Percentiles rank a stretch among this genome's conserved stretches.
Evolutionary conservation across 2,329 filamentous ascomycete genomes (phyloP).

Genomic region (Alternaria sp.): DNA sequence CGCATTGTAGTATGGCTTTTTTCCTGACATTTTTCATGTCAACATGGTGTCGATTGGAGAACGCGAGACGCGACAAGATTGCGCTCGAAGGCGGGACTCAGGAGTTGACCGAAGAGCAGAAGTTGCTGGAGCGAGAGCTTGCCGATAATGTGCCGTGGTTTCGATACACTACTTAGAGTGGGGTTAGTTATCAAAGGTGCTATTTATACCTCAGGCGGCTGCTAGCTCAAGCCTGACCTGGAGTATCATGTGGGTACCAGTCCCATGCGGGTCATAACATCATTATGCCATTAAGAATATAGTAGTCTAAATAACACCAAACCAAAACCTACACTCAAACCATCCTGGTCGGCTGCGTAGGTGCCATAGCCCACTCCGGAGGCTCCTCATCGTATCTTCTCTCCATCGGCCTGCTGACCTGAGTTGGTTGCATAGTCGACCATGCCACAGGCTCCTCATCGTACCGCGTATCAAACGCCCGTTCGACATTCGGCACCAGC

Average conservation of each 20-base stretch:
- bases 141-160: slow-evolving; percentile 64
- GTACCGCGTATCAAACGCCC: slow-evolving; percentile 28
- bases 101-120: slow-evolving; percentile 64
- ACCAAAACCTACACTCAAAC: slow-evolving; percentile 12
- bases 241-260: background rate
- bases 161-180: slow-evolving; percentile 39
- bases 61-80: slow-evolving; percentile 60
- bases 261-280: slow-evolving; percentile 16
- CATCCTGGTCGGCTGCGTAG: slow-evolving; percentile 34
- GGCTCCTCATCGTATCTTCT: slow-evolving; percentile 17
- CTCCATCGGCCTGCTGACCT: slow-evolving; percentile 10
- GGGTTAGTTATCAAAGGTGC: background rate
- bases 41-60: slow-evolving; percentile 65
- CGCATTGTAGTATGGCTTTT: slow-evolving; percentile 55
- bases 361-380: slow-evolving; percentile 18
- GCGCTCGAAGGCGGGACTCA: slow-evolving; percentile 47
- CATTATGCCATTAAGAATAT: slow-evolving; percentile 27
- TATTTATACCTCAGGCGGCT: background rate
- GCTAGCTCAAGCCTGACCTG: background rate
- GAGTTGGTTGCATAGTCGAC: slow-evolving; percentile 26
- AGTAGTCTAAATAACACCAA: background rate
- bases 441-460: slow-evolving; percentile 30
- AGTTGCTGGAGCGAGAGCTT: slow-evolving; percentile 60
- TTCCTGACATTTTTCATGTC: slow-evolving; percentile 65
- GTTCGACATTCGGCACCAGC: slow-evolving; percentile 28